Evolutionary conservation across 2,329 filamentous ascomycete species (phyloP).

Genomic region (Coniochaeta pulveracea): DNA sequence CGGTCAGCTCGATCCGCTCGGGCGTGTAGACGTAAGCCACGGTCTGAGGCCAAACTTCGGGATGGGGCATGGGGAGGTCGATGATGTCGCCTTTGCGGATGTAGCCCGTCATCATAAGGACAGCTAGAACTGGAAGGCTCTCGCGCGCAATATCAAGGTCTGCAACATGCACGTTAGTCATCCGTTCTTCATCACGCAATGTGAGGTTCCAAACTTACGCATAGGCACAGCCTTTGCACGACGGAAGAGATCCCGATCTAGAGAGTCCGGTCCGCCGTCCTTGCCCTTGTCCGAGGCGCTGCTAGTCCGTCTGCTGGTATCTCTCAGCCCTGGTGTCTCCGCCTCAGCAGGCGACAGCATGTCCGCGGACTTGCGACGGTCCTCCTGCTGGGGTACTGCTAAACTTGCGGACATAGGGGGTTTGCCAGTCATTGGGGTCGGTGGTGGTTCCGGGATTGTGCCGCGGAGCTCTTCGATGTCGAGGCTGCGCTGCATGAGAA

Average conservation of each 20-base stretch:
- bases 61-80: slow-evolving; percentile 46
- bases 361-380: slow-evolving; percentile 7
- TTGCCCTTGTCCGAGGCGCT: background rate
- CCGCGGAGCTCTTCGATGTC: slow-evolving; percentile 34
- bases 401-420: no score
- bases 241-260: background rate
- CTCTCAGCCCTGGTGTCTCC: background rate
- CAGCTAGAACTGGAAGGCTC: slow-evolving; percentile 40
- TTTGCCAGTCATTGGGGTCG: slow-evolving; percentile 8
- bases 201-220: background rate
- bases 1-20: slow-evolving; percentile 30
- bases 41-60: slow-evolving; percentile 43
- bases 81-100: slow-evolving; percentile 40
- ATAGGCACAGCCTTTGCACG: background rate
- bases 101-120: slow-evolving; percentile 41
- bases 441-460: slow-evolving; percentile 26
- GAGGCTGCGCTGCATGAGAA: slow-evolving; percentile 38
- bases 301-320: background rate
- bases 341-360: slow-evolving; percentile 1
- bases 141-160: slow-evolving; percentile 35
- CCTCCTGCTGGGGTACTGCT: slow-evolving; percentile 6
- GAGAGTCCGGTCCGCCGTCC: background rate
- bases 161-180: slow-evolving; percentile 13
- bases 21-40: slow-evolving; percentile 44
- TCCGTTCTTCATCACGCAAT: background rate